Evolutionary conservation across 306 rosid species (phyloP).

Genomic region (Quercus glauca): DNA sequence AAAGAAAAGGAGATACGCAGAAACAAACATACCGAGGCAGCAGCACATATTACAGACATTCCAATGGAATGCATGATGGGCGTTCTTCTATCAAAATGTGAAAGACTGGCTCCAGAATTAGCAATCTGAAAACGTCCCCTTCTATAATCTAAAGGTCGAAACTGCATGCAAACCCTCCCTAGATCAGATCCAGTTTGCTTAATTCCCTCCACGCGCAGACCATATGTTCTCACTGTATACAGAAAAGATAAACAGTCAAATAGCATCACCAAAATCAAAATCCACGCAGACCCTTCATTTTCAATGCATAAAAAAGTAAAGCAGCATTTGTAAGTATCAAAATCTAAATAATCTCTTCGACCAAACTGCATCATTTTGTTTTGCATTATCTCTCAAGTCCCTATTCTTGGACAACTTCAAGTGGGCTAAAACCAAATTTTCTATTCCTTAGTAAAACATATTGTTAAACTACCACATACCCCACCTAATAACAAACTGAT

Average conservation of each 20-base stretch:
- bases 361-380: neutral
- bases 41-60: constrained; percentile 38
- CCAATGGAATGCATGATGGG: constrained; percentile 3
- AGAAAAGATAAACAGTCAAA: constrained; percentile 2
- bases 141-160: constrained; percentile 29
- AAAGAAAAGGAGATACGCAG: constrained; percentile 1
- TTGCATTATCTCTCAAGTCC: neutral
- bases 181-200: constrained; percentile 22
- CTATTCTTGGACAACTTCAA: neutral
- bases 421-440: neutral
- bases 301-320: neutral
- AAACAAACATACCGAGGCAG: constrained; percentile 55
- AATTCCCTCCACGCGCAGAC: constrained; percentile 4
- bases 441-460: neutral
- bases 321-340: neutral
- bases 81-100: constrained; percentile 11
- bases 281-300: neutral
- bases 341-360: neutral
- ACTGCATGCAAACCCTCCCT: constrained; percentile 25
- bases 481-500: neutral
- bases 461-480: neutral
- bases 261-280: neutral
- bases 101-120: constrained; percentile 3
- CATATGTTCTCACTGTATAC: constrained; percentile 23
- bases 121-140: constrained; percentile 22